Evolutionary conservation across 257 asterid genomes (phyloP), one percentile per base, ranked within the genome.

Genomic region (Ajuga chamaepitys): DNA sequence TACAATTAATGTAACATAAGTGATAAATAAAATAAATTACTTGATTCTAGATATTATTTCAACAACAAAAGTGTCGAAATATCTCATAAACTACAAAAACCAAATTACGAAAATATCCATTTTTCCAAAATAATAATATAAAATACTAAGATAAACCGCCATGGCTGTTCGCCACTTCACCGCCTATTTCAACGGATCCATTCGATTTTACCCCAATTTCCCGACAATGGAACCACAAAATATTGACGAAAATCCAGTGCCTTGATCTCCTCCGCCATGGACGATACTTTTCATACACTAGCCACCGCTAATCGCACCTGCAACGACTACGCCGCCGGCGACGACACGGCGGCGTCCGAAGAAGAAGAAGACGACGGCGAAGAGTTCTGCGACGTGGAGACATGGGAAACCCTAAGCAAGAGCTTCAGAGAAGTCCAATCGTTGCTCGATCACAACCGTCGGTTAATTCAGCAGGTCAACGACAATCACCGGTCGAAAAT

Each of bases 391-490:
- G 86, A 83, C 59, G 53, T 41, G 8, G 81, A 72, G 74, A 77
- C 85, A 0, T 89, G 95, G 94, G 80, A 70, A 71, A 76, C 77
- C 50, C 72, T 89, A 57, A 77, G 51, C 68, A 80, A 59, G 74
- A 54, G 75, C 74, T 81, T 87, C 62, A 62, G 65, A 11, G 88
- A 85, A 71, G 95, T 77, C 13, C 88, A 89, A 38, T 80, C 76
- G 16, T 65, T 85, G 74, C 69, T 87, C 52, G 94, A 85, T 71
- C 86, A 50, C 71, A 89, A 89, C 57, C 81, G 93, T 37, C 63
- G 56, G 32, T 58, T 89, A 14, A 87, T 89, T 70, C 86, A 82
- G 25, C 94, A 80, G 64, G 97, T 79, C 22, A 83, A 89, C 63
- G 81, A 87, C 46, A 85, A 89, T 75, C 95, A 87, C 42, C 76